These are phyloP conservation scores for Leishmania guyanensis DNA, from an alignment of 208 protist species.

Conservation along the genomic window DNA sequence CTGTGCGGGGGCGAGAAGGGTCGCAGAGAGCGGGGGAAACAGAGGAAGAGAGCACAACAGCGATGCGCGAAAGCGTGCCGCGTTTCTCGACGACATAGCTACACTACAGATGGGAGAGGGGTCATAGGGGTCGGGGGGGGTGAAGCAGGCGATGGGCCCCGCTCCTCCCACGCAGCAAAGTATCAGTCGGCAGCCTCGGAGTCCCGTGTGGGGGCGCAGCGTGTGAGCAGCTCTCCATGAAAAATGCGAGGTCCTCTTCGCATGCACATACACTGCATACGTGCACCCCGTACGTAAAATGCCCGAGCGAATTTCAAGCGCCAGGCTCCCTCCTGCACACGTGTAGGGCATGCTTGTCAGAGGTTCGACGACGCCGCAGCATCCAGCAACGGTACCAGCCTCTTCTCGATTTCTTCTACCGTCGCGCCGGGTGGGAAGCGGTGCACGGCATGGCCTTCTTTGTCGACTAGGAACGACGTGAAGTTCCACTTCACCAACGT, in stretches of 20 bases:
- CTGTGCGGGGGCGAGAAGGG: not conserved
- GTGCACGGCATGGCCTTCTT: slow-evolving; percentile 59
- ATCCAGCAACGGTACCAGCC: slow-evolving; percentile 59
- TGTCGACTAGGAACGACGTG: slow-evolving; percentile 90
- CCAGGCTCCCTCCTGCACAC: not conserved
- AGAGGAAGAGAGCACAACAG: not conserved
- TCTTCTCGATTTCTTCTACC: slow-evolving; percentile 58
- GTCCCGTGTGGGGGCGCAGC: not conserved
- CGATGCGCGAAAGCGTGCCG: not conserved
- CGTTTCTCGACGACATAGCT: not conserved
- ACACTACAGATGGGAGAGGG: not conserved
- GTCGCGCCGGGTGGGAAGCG: slow-evolving; percentile 76
- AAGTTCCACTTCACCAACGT: slow-evolving; percentile 95
- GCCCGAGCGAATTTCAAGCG: not conserved
- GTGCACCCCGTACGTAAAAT: not conserved
- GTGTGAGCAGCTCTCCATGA: not conserved
- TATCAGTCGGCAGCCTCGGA: not conserved
- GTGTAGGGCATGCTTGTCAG: not conserved
- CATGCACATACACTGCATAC: not conserved
- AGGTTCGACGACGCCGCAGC: not conserved
- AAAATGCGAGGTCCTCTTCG: not conserved
- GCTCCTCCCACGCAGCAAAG: not conserved
- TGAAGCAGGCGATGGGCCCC: not conserved
- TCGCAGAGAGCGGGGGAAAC: not conserved
- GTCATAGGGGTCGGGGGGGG: not conserved